Conservation (phyloP, 352 stramenopile genomes). For the Phytophthora macrochlamydospora region DNA sequence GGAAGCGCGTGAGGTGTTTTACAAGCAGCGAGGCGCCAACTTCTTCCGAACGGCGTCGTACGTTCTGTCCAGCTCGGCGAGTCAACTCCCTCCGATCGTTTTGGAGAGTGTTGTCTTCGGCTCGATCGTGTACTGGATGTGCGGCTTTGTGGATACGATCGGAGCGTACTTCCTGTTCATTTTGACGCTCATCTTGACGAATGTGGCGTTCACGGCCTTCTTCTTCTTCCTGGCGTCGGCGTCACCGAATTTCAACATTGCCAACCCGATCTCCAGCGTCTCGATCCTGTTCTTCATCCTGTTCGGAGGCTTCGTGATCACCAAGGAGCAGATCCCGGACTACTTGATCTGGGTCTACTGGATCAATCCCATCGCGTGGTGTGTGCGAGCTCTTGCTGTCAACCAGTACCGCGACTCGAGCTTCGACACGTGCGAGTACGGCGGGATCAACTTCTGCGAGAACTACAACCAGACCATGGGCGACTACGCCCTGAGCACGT, state of each 20-base stretch:
- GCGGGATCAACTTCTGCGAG: not conserved
- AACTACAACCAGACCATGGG: not conserved
- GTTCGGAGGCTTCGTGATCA: not conserved
- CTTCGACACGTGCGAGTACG: not conserved
- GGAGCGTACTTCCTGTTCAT: not conserved
- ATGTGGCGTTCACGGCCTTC: not conserved
- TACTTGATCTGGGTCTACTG: not conserved
- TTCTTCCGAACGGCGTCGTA: not conserved
- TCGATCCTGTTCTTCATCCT: not conserved
- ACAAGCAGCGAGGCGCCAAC: not conserved
- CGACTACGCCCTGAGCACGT: not conserved
- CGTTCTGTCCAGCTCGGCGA: not conserved
- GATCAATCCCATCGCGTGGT: not conserved
- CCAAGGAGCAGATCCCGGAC: not conserved
- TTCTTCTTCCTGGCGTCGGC: not conserved
- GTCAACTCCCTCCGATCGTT: not conserved
- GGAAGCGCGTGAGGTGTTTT: not conserved
- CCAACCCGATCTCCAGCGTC: not conserved
- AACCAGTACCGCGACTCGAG: not conserved
- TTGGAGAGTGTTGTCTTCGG: not conserved
- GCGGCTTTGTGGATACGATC: not conserved
- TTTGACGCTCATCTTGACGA: not conserved
- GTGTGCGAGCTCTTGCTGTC: not conserved
- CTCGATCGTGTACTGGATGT: not conserved
- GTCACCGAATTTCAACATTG: not conserved